Evolutionary conservation across 164 flowering plant species (phyloP), one percentile per base, ranked within the genome.

Genomic region (Aristolochia contorta): DNA sequence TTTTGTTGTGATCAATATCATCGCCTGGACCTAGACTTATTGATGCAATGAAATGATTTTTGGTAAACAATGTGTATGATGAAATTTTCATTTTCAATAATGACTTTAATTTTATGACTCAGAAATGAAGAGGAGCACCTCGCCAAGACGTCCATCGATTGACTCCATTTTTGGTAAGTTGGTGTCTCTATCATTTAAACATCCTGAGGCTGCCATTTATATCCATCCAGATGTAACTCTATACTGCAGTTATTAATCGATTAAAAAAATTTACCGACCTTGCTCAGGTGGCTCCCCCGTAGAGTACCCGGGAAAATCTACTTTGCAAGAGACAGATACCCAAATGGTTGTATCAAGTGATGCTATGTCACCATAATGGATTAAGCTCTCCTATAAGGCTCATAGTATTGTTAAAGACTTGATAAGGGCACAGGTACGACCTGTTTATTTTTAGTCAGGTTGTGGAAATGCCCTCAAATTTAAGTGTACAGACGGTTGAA

Each of bases 391-490:
- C 54, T 41, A 18, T 22, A 20, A 52, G 60, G 69, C 62, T 57
- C 25, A 65, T 62, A 52, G 8, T 65, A 30, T 47, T 23, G 49
- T 45, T 53, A 58, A n/a, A 51, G 30, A 58, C 52, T 52, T 59
- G 14, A 12, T 53, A 54, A 23, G 13, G 58, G 32, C 24, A 37
- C 50, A 66, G 68, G 45, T 50, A 46, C 45, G 47, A 47, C 79
- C 79, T 74, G 78, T 77, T 74, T 73, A 61, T 76, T 82, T 72
- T 67, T 68, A 37, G 78, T 67, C 80, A 69, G 81, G 77, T 65
- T 62, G 59, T 51, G 46, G 56, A 60, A 65, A 57, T 58, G 59
- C 61, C 70, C 43, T 37, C 43, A 6, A 37, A 52, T 41, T 30
- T 6, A 63, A 63, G 56, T 80, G 81, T 78, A 71, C 78, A 72